Evolutionary conservation across 768 basidiomycete genomes (phyloP), one percentile per base, ranked within the genome.

Genomic region (Calocybe cyanea): DNA sequence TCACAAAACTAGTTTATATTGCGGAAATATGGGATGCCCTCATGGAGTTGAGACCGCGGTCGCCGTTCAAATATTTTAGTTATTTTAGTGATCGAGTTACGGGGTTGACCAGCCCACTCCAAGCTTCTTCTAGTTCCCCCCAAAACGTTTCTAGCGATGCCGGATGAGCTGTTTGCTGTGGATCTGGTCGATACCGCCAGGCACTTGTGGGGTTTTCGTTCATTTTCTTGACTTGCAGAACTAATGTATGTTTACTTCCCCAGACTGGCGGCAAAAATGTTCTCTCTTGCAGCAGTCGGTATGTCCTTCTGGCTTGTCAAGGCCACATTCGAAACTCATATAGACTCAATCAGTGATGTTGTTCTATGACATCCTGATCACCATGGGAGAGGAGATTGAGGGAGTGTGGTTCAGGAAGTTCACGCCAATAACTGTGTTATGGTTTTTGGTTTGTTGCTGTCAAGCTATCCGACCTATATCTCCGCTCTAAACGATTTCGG

Each of bases 201-300:
- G 6, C 25, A 28, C 11, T 11, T 28, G 25, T 28, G 11, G 25
- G 6, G 5, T 6, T 28, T 11, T 11, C 6, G 5, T 28, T 5
- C 11, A 28, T 6, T 28, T 11, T 28, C 25, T 28, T 5, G 25
- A 28, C 11, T 11, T 6, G 11, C 25, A 28, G 11, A 28, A 28
- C 25, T 28, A 28, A 28, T 28, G 11, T 28, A 11, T 11, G 11
- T 23, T 5, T 35, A 6, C 34, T n/a, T 18, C 17, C n/a, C 5
- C 38, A 69, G 68, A 30, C 58, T 63, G 59, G 64, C 59, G 8
- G 61, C 63, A 1, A 67, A 68, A 47, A 62, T 67, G 59, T 67
- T 63, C 47, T 68, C 67, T 1, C 51, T 70, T 10, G 65, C 68
- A 7, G 57, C 68, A 14, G 68, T 66, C 53, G 66, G 66, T 69